Evolutionary conservation across 257 asterid genomes (phyloP), one percentile per base, ranked within the genome.

Genomic region (Solanum gracilifrons): DNA sequence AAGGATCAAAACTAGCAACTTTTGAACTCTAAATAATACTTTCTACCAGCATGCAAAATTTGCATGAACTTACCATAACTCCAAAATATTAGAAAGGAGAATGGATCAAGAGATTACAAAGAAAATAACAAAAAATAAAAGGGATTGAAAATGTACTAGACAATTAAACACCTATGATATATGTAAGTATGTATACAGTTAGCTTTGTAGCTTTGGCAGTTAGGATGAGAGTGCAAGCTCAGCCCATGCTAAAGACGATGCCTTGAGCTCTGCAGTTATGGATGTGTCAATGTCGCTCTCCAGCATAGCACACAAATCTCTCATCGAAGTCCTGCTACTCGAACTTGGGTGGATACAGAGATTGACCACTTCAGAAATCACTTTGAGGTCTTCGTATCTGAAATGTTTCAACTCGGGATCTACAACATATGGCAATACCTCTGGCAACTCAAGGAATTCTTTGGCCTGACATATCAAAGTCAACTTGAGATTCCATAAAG

Each of bases 181-280:
- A 60, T 92, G 86, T 58, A 89, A 91, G 60, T 16, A 51, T 48
- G 51, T 77, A 41, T 93, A 89, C 66, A 60, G 95, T 93, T 88
- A 89, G 92, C 27, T 85, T 77, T 87, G 82, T 39, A 88, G 92
- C 25, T 85, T 83, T 88, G 79, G 33, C 18, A 60, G 84, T 92
- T 89, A 97, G 3, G 96, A 91, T 15, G 98, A 93, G 55, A 97
- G 98, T 1, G 96, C 96, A 36, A 97, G 98, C 87, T 96, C 99
- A 4, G 99, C 98, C 98, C 99, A 95, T 23, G 98, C 99, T 86
- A 97, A 89, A 86, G 99, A 94, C 5, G 98, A 94, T 3, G 95
- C 94, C 88, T 90, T 90, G 80, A 97, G 91, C 89, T 96, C 98
- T 5, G 94, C 95, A 2, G 97, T 90, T 83, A 95, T 83, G 43